phyloP scores from a whole-genome alignment of 2,329 filamentous ascomycete genomes.

The Septoria petroselini region DNA sequence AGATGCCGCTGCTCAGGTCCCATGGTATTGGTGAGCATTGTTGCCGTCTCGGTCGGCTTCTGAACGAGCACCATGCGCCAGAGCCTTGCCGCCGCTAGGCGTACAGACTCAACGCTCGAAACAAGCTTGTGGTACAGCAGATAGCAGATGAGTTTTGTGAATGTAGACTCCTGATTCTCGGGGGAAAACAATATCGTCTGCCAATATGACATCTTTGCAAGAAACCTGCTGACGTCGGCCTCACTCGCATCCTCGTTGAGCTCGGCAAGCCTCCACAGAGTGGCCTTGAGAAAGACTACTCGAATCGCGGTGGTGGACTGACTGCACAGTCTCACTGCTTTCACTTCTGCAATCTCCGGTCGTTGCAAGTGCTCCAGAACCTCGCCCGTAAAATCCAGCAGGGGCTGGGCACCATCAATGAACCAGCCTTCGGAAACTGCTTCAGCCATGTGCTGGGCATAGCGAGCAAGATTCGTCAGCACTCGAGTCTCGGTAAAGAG shows the following conservation, averaged over 20 bases:
- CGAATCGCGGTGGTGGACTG: conserved; percentile 76
- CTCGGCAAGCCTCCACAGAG: conserved; percentile 79
- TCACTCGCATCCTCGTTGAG: conserved; percentile 66
- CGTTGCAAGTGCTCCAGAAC: conserved; percentile 85
- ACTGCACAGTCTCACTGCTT: conserved; percentile 86
- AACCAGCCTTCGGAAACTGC: conserved; percentile 97
- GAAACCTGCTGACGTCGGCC: conserved; percentile 64
- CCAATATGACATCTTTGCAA: conserved; percentile 91
- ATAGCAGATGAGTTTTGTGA: conserved; percentile 84
- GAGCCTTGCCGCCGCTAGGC: conserved; percentile 74
- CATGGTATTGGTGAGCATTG: conserved; percentile 69
- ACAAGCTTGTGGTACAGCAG: conserved; percentile 87
- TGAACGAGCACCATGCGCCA: conserved; percentile 93
- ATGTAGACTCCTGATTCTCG: conserved; percentile 74
- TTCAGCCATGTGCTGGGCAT: conserved; percentile 78
- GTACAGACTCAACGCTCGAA: conserved; percentile 63
- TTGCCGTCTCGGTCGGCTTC: conserved; percentile 77
- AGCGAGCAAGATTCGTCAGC: conserved; percentile 79
- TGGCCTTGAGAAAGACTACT: conserved; percentile 71
- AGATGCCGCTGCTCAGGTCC: conserved; percentile 68
- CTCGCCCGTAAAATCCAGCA: conserved; percentile 82
- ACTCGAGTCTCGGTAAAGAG: conserved; percentile 76
- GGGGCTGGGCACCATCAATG: conserved; percentile 75
- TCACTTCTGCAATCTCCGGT: conserved; percentile 74
- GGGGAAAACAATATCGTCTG: conserved; percentile 83